Evolutionary conservation across 768 basidiomycete species (phyloP), one percentile per base, ranked within the genome.

Genomic region (Auricularia heimuer): DNA sequence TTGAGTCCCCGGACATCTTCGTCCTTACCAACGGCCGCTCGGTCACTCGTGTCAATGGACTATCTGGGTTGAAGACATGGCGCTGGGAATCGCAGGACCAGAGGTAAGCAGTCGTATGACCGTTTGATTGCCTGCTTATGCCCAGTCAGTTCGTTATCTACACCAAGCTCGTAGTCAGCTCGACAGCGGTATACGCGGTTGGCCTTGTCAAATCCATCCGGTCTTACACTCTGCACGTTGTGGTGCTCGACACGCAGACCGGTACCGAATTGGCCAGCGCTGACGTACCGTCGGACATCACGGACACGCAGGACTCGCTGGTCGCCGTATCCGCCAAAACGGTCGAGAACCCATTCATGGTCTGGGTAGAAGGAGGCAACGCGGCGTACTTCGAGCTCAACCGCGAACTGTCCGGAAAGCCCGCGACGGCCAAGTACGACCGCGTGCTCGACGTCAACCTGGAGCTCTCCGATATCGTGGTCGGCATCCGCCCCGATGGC

Each of bases 21-120:
- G 79, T 82, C 24, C 73, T 90, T 37, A 84, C 83, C 0, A 85
- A 89, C 68, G 89, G 85, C 3, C 77, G 84, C 69, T 79, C 78
- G 0, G 78, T 94, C 7, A 80, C 76, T 8, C 77, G 77, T 35
- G 67, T 94, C 16, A 74, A 83, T 65, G 71, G 77, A 0, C 70
- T 66, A 2, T 81, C 79, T 0, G 91, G 91, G 1, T 77, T 81
- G 8, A 74, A 77, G 1, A 72, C 75, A 33, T 96, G 93, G 94
- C 77, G 75, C 1, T 94, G 91, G 88, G 80, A 78, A n/a, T 80
- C 86, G 29, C 78, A 79, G 14, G 88, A 90, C 70, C 81, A 86
- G 61, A 81, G 79, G 90, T 29, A 29, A 29, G 29, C 29, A 29
- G 29, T 29, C 29, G 29, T 29, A 29, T 29, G 29, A 29, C 2